Evolutionary conservation across 345 rosid genomes (phyloP).

Genomic region (Boechera divaricarpa): DNA sequence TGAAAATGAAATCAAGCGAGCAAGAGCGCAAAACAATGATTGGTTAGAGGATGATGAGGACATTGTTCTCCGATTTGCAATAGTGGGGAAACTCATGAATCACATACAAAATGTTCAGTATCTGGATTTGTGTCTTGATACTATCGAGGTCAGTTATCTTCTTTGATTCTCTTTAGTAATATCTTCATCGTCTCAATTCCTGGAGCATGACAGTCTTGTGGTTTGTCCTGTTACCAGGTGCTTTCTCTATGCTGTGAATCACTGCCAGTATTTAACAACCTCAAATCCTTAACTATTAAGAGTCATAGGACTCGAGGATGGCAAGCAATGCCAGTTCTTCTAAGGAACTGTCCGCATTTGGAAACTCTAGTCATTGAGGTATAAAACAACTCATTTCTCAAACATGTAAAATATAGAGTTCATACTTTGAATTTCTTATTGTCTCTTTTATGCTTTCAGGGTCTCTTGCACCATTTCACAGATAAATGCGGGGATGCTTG

Average conservation of each 20-base stretch:
- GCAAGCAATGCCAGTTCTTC: conserved; percentile 14
- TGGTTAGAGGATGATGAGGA: background rate
- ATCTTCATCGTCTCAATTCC: too few species aligned
- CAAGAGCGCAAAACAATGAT: background rate
- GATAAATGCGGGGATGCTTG: conserved; percentile 25
- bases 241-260: conserved; percentile 13
- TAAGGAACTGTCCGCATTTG: background rate
- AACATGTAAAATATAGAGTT: background rate
- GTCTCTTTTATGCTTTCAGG: background rate
- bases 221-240: background rate
- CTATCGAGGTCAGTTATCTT: conserved; percentile 1
- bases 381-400: background rate
- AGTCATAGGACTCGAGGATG: background rate
- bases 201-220: too few species aligned
- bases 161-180: background rate
- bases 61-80: background rate
- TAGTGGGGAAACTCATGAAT: background rate
- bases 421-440: background rate
- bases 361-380: background rate
- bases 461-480: conserved; percentile 4
- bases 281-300: background rate
- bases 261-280: conserved; percentile 8
- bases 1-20: background rate
- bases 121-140: background rate
- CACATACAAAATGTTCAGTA: conserved; percentile 1